Evolutionary conservation across 495 filamentous ascomycete species (phyloP).

Genomic region (Neurospora pannonica): DNA sequence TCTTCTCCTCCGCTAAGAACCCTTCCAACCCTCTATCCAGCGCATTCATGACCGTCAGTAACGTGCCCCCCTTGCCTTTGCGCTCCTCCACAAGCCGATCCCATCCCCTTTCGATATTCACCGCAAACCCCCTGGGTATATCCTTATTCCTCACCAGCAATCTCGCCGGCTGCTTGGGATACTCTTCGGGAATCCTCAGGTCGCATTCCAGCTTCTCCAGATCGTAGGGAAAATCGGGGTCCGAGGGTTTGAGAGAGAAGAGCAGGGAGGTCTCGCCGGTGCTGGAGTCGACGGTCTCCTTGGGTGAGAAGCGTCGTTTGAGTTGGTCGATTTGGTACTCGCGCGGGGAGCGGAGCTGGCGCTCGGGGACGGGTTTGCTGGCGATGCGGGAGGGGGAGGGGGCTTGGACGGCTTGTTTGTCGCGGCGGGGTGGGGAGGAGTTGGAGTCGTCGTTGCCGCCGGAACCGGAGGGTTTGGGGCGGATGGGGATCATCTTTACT

Average conservation of each 20-base stretch:
- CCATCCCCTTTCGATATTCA: slow-evolving; percentile 76
- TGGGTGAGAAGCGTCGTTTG: slow-evolving; percentile 57
- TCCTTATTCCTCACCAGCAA: slow-evolving; percentile 64
- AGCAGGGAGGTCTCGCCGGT: slow-evolving; percentile 41
- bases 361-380: slow-evolving; percentile 53
- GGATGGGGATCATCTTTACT: slow-evolving; percentile 19
- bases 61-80: slow-evolving; percentile 37
- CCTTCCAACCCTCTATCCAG: slow-evolving; percentile 68
- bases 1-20: slow-evolving; percentile 61
- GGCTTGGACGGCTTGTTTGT: slow-evolving; percentile 31
- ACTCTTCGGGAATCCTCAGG: slow-evolving; percentile 56
- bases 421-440: slow-evolving; percentile 1
- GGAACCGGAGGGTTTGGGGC: slow-evolving; percentile 1
- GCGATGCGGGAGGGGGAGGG: slow-evolving; percentile 41
- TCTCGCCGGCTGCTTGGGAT: slow-evolving; percentile 48
- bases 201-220: slow-evolving; percentile 61
- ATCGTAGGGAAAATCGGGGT: slow-evolving; percentile 80
- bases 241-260: slow-evolving; percentile 67
- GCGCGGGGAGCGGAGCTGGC: slow-evolving; percentile 58
- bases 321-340: slow-evolving; percentile 72
- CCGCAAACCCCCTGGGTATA: slow-evolving; percentile 69
- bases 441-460: neutral
- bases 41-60: slow-evolving; percentile 59
- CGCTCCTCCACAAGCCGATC: slow-evolving; percentile 49
- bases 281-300: slow-evolving; percentile 42